Evolutionary conservation across 1,284 basidiomycete genomes (phyloP).

Genomic region (Tranzscheliella williamsii): DNA sequence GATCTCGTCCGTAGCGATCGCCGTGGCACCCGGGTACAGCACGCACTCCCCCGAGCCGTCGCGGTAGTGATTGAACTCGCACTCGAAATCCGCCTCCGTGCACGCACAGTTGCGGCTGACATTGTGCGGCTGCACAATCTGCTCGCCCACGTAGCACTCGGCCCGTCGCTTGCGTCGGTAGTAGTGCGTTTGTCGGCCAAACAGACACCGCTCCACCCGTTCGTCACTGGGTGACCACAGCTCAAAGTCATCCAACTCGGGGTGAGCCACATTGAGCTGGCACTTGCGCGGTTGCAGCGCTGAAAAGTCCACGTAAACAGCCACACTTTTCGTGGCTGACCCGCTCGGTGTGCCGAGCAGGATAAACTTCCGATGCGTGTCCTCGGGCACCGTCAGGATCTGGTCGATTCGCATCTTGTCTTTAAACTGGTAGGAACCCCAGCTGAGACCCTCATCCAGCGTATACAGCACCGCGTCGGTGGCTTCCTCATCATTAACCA

Average conservation of each 20-base stretch:
- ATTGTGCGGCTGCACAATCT: constrained; percentile 45
- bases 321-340: constrained; percentile 67
- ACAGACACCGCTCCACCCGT: constrained; percentile 55
- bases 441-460: constrained; percentile 81
- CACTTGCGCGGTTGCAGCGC: constrained; percentile 64
- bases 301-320: constrained; percentile 87
- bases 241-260: constrained; percentile 56
- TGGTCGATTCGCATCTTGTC: constrained; percentile 75
- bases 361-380: constrained; percentile 88
- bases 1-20: constrained; percentile 29
- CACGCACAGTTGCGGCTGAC: constrained; percentile 49
- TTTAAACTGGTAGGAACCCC: constrained; percentile 86
- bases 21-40: constrained; percentile 39
- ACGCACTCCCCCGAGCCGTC: constrained; percentile 47
- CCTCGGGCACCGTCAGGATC: constrained; percentile 85
- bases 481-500: constrained; percentile 91
- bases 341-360: constrained; percentile 72
- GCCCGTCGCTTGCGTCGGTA: constrained; percentile 54
- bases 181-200: constrained; percentile 57
- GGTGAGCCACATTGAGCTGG: constrained; percentile 40
- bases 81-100: constrained; percentile 57
- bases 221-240: constrained; percentile 58
- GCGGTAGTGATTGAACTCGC: constrained; percentile 59
- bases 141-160: constrained; percentile 54
- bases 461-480: constrained; percentile 87